phyloP scores from a whole-genome alignment of 352 stramenopile species.

The Pythium dissimile region DNA sequence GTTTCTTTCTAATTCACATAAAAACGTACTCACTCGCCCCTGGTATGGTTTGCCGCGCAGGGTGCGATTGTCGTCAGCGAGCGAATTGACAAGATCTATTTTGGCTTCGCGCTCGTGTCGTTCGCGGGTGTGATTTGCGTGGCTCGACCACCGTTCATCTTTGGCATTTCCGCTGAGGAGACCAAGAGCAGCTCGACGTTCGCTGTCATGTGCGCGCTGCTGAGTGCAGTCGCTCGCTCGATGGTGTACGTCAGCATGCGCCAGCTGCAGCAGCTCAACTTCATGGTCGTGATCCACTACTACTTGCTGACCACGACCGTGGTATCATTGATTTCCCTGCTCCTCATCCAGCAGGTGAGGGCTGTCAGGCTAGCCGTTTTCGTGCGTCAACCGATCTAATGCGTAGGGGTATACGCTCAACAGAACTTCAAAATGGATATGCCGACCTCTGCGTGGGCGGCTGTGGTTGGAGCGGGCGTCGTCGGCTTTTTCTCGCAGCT shows the following conservation, averaged over 20 bases:
- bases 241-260: conserved; percentile 43
- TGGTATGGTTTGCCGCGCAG: conserved; percentile 8
- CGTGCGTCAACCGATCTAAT: no score
- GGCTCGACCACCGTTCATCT: conserved; percentile 40
- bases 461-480: conserved; percentile 37
- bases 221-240: conserved; percentile 31
- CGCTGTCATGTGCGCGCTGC: conserved; percentile 29
- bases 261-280: conserved; percentile 38
- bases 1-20: background rate
- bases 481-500: conserved; percentile 49
- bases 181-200: conserved; percentile 24
- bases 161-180: conserved; percentile 28
- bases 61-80: conserved; percentile 38
- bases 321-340: conserved; percentile 23
- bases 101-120: conserved; percentile 30
- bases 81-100: conserved; percentile 29
- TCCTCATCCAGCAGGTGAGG: conserved; percentile 2
- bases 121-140: conserved; percentile 45
- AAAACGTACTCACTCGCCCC: background rate
- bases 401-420: no score
- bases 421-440: conserved; percentile 30
- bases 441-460: conserved; percentile 34
- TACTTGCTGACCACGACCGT: conserved; percentile 42
- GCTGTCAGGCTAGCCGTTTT: background rate
- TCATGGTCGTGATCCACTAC: conserved; percentile 66